Evolutionary conservation across 2,329 filamentous ascomycete species (phyloP), one percentile per base, ranked within the genome.

Genomic region (Geosmithia flava): DNA sequence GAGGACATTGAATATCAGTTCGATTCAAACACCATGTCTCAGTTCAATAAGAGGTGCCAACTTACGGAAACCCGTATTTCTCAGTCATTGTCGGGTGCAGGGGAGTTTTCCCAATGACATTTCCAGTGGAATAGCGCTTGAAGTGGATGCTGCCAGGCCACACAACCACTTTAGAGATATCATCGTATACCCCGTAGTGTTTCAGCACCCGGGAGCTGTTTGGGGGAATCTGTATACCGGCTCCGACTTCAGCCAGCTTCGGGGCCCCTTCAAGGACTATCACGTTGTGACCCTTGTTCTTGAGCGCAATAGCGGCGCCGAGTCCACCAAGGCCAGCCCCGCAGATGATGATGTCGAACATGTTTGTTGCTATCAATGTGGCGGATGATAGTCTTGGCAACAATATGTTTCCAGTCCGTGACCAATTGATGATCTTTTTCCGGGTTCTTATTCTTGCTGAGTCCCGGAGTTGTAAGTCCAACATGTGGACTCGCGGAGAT

Each of bases 171-270:
- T 51, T 37, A 1, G 17, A 7, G 33, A 51, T 37, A 6, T 48
- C 40, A 2, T 51, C 49, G 11, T 33, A 27, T 6, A 51, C 20
- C 10, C 49, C 49, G n/a, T 47, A 51, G 11, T 27, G n/a, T 15
- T 33, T 30, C 15, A 50, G 37, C 6, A 51, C 20, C 6, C 48
- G 50, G 7, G 45, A 43, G 30, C 41, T 45, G 42, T 51, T 51
- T 15, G 50, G 50, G 10, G 50, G 48, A 16, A 51, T 49, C 23
- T 51, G 50, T 7, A 51, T 51, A n/a, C 50, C 50, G 2, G 50
- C 50, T 5, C 50, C 50, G 19, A 51, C 42, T 33, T 53, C 52
- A 16, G 45, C 44, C 0, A 53, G 44, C 39, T 48, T 39, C n/a
- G 45, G 42, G 2, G 45, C 48, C 2, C 47, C 48, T 49, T 54